phyloP scores from a whole-genome alignment of 179 eudicot species.

The Beta corolliflora region DNA sequence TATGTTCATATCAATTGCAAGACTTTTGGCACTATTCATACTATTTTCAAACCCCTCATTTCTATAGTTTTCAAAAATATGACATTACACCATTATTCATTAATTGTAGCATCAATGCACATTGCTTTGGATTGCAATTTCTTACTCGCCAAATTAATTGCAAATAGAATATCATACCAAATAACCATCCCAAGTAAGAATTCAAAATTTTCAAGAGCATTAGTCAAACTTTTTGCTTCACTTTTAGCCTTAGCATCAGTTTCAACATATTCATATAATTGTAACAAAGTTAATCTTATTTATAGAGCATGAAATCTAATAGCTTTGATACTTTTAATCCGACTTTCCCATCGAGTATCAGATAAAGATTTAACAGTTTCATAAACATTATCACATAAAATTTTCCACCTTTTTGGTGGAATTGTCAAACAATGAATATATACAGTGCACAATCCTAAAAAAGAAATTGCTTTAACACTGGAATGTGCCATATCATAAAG shows the following conservation, averaged over 20 bases:
- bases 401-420: background rate
- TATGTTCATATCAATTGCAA: constrained; percentile 20
- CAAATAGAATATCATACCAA: no score
- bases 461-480: background rate
- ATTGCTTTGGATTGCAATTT: no score
- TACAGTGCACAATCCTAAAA: background rate
- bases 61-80: constrained; percentile 19
- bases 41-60: constrained; percentile 15
- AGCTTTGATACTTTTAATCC: no score
- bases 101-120: background rate
- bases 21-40: constrained; percentile 14
- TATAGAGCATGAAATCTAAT: background rate
- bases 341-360: no score
- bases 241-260: constrained; percentile 8
- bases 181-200: no score
- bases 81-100: background rate
- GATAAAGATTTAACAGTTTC: no score
- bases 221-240: background rate
- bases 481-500: background rate
- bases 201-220: no score
- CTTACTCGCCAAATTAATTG: no score
- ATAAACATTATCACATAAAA: no score
- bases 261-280: background rate
- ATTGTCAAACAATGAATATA: background rate
- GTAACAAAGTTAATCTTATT: background rate